Evolutionary conservation across 2,329 filamentous ascomycete genomes (phyloP).

Genomic region (Alternaria rosae): DNA sequence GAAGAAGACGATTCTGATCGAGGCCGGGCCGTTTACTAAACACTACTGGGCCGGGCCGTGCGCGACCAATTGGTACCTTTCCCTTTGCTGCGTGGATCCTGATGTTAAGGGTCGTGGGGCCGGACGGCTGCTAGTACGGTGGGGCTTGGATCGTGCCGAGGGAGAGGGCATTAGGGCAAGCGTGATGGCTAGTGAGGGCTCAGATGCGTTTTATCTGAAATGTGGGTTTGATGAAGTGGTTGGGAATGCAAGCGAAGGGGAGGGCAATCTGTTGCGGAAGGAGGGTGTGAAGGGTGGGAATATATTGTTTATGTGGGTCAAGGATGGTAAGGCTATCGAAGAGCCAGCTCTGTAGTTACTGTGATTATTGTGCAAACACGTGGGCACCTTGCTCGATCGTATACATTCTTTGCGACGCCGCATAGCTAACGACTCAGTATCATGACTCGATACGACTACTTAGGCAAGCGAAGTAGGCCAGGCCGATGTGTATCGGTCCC

Average conservation of each 20-base stretch:
- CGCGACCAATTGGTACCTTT: not conserved
- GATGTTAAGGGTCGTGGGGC: slow-evolving; percentile 49
- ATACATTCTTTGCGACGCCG: no score
- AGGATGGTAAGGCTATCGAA: no score
- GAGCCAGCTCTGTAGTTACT: no score
- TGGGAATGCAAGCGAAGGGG: slow-evolving; percentile 43
- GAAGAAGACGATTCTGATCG: slow-evolving; percentile 13
- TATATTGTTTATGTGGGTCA: slow-evolving; percentile 42
- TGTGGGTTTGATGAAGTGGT: slow-evolving; percentile 46
- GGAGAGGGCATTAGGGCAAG: slow-evolving; percentile 50
- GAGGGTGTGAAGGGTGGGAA: slow-evolving; percentile 38
- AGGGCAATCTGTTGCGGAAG: slow-evolving; percentile 38
- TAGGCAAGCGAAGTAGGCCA: not conserved
- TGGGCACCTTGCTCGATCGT: no score
- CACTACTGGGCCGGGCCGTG: slow-evolving; percentile 18
- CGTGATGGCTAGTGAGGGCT: slow-evolving; percentile 50
- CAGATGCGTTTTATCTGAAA: slow-evolving; percentile 52
- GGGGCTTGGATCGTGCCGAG: slow-evolving; percentile 52
- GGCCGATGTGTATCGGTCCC: not conserved
- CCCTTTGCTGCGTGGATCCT: slow-evolving; percentile 49
- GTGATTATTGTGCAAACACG: no score
- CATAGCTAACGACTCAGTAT: no score
- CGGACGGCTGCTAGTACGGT: slow-evolving; percentile 52
- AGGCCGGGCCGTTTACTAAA: slow-evolving; percentile 16
- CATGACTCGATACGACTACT: not conserved